Percentiles rank a stretch among this genome's conserved stretches.
These are phyloP conservation scores for Polychaeton citri DNA, from an alignment of 2,329 filamentous ascomycete genomes.

Conservation along the genomic window DNA sequence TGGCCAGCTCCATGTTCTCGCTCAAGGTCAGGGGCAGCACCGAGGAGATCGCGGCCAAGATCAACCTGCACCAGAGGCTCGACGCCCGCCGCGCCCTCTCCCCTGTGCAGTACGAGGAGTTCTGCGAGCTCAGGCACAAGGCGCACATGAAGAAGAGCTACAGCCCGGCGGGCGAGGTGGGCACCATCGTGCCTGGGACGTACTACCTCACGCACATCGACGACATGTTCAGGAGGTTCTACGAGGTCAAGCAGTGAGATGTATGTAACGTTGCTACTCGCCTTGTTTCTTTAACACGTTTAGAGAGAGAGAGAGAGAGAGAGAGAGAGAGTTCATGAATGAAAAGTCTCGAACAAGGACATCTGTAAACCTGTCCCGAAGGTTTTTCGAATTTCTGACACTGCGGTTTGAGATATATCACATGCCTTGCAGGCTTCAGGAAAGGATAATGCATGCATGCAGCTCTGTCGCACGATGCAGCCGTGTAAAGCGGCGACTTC, in stretches of 20 bases:
- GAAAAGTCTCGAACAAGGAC: too few relatives aligned
- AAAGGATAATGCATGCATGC: too few relatives aligned
- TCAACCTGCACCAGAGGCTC: slow-evolving; percentile 34
- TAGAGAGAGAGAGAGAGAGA: neutral
- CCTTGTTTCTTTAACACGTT: neutral
- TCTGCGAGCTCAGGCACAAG: slow-evolving; percentile 39
- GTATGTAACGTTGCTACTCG: neutral
- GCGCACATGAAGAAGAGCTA: slow-evolving; percentile 39
- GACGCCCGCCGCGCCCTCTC: slow-evolving; percentile 31
- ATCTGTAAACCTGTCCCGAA: too few relatives aligned
- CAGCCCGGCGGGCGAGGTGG: slow-evolving; percentile 30
- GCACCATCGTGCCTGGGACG: slow-evolving; percentile 33
- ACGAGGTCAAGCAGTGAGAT: slow-evolving; percentile 35
- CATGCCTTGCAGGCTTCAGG: too few relatives aligned
- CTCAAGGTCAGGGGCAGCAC: slow-evolving; percentile 34
- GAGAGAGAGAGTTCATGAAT: neutral
- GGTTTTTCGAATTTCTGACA: too few relatives aligned
- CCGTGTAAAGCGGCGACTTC: too few relatives aligned
- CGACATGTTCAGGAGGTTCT: slow-evolving; percentile 37
- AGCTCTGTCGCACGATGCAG: too few relatives aligned
- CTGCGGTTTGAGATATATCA: too few relatives aligned
- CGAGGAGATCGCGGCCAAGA: slow-evolving; percentile 32
- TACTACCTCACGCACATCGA: slow-evolving; percentile 39
- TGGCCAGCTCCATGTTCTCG: slow-evolving; percentile 38
- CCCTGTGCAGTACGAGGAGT: slow-evolving; percentile 39